A percentile compares a stretch with the other conserved stretches of the same genome.
phyloP scores from a whole-genome alignment of 2,329 filamentous ascomycete genomes.

The Pleurostoma richardsiae region DNA sequence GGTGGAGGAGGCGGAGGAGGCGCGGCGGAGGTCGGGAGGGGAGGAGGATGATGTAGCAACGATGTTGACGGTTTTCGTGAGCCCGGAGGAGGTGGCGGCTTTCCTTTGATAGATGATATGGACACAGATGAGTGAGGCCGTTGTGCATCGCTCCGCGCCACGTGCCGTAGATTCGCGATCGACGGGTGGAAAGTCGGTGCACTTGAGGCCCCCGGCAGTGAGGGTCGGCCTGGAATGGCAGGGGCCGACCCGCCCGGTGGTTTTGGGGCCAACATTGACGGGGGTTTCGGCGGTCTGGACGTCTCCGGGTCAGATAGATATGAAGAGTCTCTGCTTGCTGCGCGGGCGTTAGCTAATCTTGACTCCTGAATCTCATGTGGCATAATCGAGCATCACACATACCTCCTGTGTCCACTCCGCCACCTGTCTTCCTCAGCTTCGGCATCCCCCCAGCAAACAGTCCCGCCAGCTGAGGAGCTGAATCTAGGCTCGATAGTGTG shows the following conservation, averaged over 20 bases:
- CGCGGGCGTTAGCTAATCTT: slow-evolving; percentile 11
- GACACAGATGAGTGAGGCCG: slow-evolving; percentile 59
- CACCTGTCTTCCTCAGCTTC: slow-evolving; percentile 83
- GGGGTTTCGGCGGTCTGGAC: slow-evolving; percentile 45
- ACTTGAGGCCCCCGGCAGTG: slow-evolving; percentile 28
- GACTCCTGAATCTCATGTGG: background rate
- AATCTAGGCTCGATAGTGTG: slow-evolving; percentile 38
- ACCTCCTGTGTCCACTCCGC: slow-evolving; percentile 71
- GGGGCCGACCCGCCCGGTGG: slow-evolving; percentile 57
- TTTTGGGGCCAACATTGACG: slow-evolving; percentile 48
- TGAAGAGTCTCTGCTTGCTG: slow-evolving; percentile 63
- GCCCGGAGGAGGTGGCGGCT: slow-evolving; percentile 63
- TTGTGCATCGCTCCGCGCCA: slow-evolving; percentile 37
- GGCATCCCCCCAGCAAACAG: slow-evolving; percentile 94
- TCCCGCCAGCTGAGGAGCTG: slow-evolving; percentile 77
- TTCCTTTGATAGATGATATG: slow-evolving; percentile 69
- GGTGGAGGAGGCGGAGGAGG: slow-evolving; percentile 39
- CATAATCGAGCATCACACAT: slow-evolving; percentile 12
- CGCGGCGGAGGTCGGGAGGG: slow-evolving; percentile 31
- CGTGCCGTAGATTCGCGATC: slow-evolving; percentile 57
- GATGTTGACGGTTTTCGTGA: slow-evolving; percentile 50
- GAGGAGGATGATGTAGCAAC: slow-evolving; percentile 26
- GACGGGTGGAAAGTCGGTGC: slow-evolving; percentile 42
- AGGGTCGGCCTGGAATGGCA: slow-evolving; percentile 50
- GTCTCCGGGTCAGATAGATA: slow-evolving; percentile 80